These are phyloP conservation scores for Podospora australis DNA, from an alignment of 495 filamentous ascomycete genomes.

Conservation along the genomic window DNA sequence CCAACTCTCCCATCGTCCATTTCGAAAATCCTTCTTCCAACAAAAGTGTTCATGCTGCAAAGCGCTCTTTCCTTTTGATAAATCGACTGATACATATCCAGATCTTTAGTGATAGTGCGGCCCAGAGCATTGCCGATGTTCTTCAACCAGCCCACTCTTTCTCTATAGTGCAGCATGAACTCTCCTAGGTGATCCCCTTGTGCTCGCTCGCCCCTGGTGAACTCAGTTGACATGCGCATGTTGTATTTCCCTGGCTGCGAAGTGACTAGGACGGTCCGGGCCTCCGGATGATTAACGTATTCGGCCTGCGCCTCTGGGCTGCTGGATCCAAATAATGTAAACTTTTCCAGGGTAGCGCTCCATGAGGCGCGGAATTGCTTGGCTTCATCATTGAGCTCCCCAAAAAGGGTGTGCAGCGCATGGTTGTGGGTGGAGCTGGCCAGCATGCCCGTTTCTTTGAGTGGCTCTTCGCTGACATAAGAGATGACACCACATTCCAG, in stretches of 20 bases:
- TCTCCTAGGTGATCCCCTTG: constrained; percentile 5
- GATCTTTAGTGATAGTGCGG: not conserved
- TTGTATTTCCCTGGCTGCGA: constrained; percentile 6
- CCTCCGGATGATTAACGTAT: not conserved
- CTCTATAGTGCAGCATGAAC: constrained; percentile 9
- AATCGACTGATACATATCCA: not conserved
- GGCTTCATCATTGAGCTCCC: constrained; percentile 1
- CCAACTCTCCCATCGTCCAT: constrained; percentile 1
- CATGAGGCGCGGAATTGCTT: constrained; percentile 8
- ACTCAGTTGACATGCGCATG: not conserved
- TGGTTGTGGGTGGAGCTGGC: not conserved
- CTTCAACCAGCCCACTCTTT: not conserved
- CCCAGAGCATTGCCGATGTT: not conserved
- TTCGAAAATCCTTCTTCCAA: not conserved
- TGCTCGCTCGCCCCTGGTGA: constrained; percentile 2
- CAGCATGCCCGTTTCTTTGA: not conserved
- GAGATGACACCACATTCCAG: not conserved
- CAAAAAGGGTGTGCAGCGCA: not conserved
- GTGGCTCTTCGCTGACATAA: not conserved
- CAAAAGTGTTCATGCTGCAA: constrained; percentile 6
- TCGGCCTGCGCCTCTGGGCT: constrained; percentile 1
- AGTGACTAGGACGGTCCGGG: not conserved
- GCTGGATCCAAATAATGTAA: constrained; percentile 2
- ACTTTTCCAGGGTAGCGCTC: constrained; percentile 5
- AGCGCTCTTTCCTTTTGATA: constrained; percentile 6